phyloP scores from a whole-genome alignment of 2,329 filamentous ascomycete species.

The Pseudogymnoascus destructans region DNA sequence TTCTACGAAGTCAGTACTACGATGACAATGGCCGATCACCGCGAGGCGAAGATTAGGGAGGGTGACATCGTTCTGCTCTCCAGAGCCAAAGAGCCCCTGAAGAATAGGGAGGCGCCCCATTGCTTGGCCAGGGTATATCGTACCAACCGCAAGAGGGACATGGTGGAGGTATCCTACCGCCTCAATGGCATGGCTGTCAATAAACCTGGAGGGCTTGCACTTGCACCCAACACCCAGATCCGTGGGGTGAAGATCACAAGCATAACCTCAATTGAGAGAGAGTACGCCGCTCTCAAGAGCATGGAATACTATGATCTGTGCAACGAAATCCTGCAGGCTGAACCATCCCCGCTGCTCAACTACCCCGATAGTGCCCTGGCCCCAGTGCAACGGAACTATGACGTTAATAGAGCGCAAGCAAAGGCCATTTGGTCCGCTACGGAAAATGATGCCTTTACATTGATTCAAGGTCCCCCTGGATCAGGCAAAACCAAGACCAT shows the following conservation, averaged over 20 bases:
- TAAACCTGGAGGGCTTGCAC: constrained; percentile 46
- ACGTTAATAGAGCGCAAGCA: constrained; percentile 77
- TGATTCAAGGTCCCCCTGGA: constrained; percentile 90
- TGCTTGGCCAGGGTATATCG: constrained; percentile 77
- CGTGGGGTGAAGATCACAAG: constrained; percentile 77
- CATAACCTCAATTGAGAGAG: constrained; percentile 86
- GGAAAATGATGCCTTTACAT: constrained; percentile 92
- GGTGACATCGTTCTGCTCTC: constrained; percentile 85
- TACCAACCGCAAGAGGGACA: constrained; percentile 66
- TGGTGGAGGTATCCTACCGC: constrained; percentile 74
- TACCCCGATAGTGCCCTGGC: constrained; percentile 64
- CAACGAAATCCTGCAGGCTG: constrained; percentile 78
- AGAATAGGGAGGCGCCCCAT: constrained; percentile 52
- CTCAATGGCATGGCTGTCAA: constrained; percentile 44
- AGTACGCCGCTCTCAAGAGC: constrained; percentile 83
- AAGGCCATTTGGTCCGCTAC: constrained; percentile 83
- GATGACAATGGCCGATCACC: constrained; percentile 57
- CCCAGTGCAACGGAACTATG: constrained; percentile 61
- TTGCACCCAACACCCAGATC: constrained; percentile 58
- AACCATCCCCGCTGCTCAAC: constrained; percentile 74
- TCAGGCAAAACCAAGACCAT: constrained; percentile 99
- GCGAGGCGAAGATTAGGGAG: constrained; percentile 61
- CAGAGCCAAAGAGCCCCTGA: constrained; percentile 56
- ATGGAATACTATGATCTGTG: constrained; percentile 93
- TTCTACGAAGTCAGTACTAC: constrained; percentile 85